Evolutionary conservation across 2,329 filamentous ascomycete species (phyloP), one percentile per base, ranked within the genome.

Genomic region (Gremmenia infestans): DNA sequence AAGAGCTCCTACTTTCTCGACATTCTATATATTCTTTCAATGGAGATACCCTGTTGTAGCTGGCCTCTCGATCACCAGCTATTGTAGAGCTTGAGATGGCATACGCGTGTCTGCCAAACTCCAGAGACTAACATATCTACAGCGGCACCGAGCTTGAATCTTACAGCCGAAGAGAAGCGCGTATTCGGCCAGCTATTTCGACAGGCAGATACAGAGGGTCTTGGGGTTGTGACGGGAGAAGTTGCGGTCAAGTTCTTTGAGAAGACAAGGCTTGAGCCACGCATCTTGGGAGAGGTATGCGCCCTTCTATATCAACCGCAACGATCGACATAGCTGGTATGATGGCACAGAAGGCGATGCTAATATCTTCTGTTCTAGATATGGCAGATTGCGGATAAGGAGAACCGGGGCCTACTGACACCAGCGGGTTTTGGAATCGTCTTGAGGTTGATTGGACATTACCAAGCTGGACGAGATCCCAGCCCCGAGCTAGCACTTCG

Each of bases 371-470:
- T 48, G 53, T 15, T 47, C 49, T 53, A 96, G 89, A 97, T 99
- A 80, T 99, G 94, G 94, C 93, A 97, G 76, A 94, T 99, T 72
- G 93, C 94, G 65, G 94, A 99, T 76, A 91, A 84, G 63, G 93
- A 97, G 76, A 99, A 99, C 76, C 85, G 92, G 62, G 94, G 94
- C 52, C 88, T 97, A 64, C 78, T 99, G 64, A 97, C 92, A 36
- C 91, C 91, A 19, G 84, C 91, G 43, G 94, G 93, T 70, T 99
- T 99, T 75, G 90, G 92, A 59, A 83, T 96, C 70, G 94, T 96
- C 56, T 76, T 99, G 70, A 85, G 94, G 68, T 84, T 99, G 70
- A 97, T 99, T 70, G 94, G 91, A 58, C 94, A 97, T 76, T 92
- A 91, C 62, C 94, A 99, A 75, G 89, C 88, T 62, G 89, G 90